phyloP scores from a whole-genome alignment of 139 green algal species.

The Medakamo hakoo region DNA sequence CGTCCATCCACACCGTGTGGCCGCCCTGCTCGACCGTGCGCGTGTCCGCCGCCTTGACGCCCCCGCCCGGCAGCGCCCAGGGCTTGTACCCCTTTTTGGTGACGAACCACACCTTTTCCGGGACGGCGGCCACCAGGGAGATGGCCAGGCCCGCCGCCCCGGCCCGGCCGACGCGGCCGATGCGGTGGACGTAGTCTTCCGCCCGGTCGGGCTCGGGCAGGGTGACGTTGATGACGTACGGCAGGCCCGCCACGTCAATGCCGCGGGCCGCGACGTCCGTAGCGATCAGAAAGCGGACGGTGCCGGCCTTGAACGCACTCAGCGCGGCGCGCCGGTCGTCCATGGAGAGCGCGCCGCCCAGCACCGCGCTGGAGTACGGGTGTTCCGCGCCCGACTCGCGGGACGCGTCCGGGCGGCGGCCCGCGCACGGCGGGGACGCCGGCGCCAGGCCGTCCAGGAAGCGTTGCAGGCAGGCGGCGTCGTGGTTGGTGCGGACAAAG shows the following conservation, averaged over 20 bases:
- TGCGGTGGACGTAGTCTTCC: constrained; percentile 76
- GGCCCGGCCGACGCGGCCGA: constrained; percentile 53
- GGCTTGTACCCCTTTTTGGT: constrained; percentile 58
- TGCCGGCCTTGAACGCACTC: constrained; percentile 57
- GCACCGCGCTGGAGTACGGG: constrained; percentile 56
- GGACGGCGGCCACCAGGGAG: constrained; percentile 48
- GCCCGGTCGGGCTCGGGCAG: constrained; percentile 44
- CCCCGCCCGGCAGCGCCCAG: constrained; percentile 61
- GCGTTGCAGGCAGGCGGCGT: constrained; percentile 60
- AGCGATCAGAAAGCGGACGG: constrained; percentile 67
- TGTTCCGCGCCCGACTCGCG: constrained; percentile 23
- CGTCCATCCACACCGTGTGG: constrained; percentile 63
- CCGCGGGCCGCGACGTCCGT: constrained; percentile 76
- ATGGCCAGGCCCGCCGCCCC: constrained; percentile 56
- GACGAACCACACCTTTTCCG: constrained; percentile 58
- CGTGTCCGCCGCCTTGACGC: constrained; percentile 33
- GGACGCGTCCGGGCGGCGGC: background rate
- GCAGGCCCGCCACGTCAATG: constrained; percentile 68
- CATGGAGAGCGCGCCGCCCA: constrained; percentile 46
- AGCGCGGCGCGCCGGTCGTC: constrained; percentile 42
- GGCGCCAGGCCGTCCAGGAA: constrained; percentile 31
- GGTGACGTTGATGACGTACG: constrained; percentile 79
- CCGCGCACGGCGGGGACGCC: background rate
- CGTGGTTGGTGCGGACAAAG: constrained; percentile 60
- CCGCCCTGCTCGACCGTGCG: constrained; percentile 36